These are phyloP conservation scores for Trichoderma reesei DNA, from an alignment of 495 filamentous ascomycete species.

Conservation along the genomic window DNA sequence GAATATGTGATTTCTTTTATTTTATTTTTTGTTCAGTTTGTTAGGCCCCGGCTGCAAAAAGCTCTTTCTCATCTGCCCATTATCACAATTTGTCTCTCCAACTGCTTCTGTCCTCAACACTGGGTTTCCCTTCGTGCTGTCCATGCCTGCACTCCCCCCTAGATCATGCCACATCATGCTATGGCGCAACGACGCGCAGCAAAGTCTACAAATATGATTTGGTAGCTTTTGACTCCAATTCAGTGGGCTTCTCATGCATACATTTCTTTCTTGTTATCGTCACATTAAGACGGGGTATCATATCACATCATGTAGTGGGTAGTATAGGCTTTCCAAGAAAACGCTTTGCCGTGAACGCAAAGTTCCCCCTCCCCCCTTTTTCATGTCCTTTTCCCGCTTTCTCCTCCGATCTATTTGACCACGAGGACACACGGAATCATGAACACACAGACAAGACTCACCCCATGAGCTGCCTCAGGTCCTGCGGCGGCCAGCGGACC, in stretches of 20 bases:
- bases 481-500: slow-evolving; percentile 89
- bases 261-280: neutral
- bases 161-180: neutral
- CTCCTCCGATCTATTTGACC: no score
- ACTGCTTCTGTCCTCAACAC: neutral
- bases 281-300: neutral
- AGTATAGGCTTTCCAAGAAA: neutral
- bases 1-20: neutral
- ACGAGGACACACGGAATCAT: no score
- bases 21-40: neutral
- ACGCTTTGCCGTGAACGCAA: no score
- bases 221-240: neutral
- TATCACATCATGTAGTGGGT: neutral
- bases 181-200: neutral
- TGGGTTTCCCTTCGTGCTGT: neutral
- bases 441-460: slow-evolving; percentile 27
- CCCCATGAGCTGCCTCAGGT: slow-evolving; percentile 93
- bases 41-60: neutral
- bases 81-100: neutral
- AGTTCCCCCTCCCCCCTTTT: neutral
- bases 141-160: neutral
- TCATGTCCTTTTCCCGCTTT: neutral
- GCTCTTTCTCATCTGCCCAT: neutral
- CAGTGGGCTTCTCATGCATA: neutral
- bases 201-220: neutral